These are phyloP conservation scores for Medicago arabica DNA, from an alignment of 306 rosid genomes.

Conservation along the genomic window DNA sequence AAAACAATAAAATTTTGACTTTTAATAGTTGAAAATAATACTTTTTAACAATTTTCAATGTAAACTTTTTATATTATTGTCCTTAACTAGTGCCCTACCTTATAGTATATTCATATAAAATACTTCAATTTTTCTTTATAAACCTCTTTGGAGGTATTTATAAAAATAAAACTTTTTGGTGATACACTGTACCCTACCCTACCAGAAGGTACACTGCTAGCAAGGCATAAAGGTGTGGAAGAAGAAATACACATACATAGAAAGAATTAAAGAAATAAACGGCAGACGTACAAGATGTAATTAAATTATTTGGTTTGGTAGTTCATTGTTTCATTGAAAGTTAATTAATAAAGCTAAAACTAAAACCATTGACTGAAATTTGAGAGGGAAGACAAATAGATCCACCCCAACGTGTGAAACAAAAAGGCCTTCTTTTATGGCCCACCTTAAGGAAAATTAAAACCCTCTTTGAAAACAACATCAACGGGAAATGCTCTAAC, in stretches of 20 bases:
- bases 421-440: conserved; percentile 57
- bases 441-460: conserved; percentile 52
- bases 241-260: background rate
- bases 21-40: too few species aligned
- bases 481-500: conserved; percentile 63
- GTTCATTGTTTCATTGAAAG: conserved; percentile 15
- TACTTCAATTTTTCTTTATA: too few species aligned
- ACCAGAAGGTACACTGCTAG: conserved; percentile 36
- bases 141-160: too few species aligned
- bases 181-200: conserved; percentile 49
- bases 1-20: too few species aligned
- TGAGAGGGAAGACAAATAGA: conserved; percentile 57
- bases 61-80: too few species aligned
- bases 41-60: too few species aligned
- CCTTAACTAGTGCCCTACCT: too few species aligned
- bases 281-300: background rate
- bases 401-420: conserved; percentile 78
- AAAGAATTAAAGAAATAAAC: background rate
- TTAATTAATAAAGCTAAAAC: conserved; percentile 24
- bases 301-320: conserved; percentile 39
- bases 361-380: conserved; percentile 53
- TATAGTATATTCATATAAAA: too few species aligned
- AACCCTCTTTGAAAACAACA: conserved; percentile 63
- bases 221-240: background rate
- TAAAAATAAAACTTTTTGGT: conserved; percentile 29